Evolutionary conservation across 352 stramenopile species (phyloP), one percentile per base, ranked within the genome.

Genomic region (Bremia lactucae): DNA sequence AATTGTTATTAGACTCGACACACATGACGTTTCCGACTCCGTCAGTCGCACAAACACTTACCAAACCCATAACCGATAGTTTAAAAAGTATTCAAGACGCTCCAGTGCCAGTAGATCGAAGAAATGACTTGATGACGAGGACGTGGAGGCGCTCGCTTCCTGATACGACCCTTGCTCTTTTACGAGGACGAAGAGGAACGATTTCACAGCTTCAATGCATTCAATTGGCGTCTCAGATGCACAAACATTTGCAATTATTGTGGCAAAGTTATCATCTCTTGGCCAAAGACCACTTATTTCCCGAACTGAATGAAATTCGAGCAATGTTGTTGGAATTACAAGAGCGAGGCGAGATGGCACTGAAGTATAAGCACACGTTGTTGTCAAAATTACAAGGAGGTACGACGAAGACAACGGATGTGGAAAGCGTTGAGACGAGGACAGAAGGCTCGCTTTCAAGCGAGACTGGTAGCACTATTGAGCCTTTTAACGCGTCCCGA

Each of bases 201-300:
- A 60, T 87, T 26, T 74, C 65, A 1, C 65, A 83, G 51, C 50
- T 66, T 22, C 80, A 90, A 45, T 87, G 79, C 29, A 76, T 88
- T 39, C 76, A 88, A 46, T 31, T 92, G 26, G 74, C 80, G 1
- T 92, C 80, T 3, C 80, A 92, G 36, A 89, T 92, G 72, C 80
- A 92, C 55, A 92, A 92, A 25, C 80, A 92, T 50, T 62, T 89
- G 19, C 80, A 92, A 51, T 57, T 92, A 4, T 28, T 92, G 38
- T 43, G 89, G 13, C 73, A 88, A 52, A 87, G 62, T 19, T 80
- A 79, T 46, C 65, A 86, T 50, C 19, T 84, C 31, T 48, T 85
- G 22, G 38, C 56, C 2, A 62, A 41, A 40, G 36, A 58, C n/a
- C 24, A 16, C 26, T 5, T 29, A 35, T 3, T 39, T 36, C 1